These are phyloP conservation scores for Fagopyrum homotropicum DNA, from an alignment of 148 eudicot species.

Conservation along the genomic window DNA sequence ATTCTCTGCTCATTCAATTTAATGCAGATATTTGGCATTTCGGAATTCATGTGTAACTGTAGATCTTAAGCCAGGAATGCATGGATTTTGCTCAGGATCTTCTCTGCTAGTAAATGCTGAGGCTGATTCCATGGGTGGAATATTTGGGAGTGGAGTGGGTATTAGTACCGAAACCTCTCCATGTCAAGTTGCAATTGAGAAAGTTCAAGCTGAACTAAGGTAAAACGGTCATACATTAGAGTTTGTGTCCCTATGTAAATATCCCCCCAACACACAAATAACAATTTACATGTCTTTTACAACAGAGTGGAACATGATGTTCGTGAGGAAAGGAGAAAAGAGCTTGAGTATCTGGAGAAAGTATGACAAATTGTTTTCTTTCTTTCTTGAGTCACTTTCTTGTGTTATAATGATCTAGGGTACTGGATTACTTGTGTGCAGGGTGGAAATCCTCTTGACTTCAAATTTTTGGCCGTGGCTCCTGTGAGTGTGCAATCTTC, in stretches of 20 bases:
- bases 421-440: constrained; percentile 22
- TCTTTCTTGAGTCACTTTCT: neutral
- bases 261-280: neutral
- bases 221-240: constrained; percentile 18
- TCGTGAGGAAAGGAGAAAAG: constrained; percentile 75
- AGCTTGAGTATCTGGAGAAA: constrained; percentile 90
- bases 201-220: constrained; percentile 86
- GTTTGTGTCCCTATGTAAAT: neutral
- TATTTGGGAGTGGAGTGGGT: constrained; percentile 79
- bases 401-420: neutral
- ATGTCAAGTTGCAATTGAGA: constrained; percentile 60
- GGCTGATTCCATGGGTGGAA: constrained; percentile 96
- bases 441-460: constrained; percentile 97
- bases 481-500: constrained; percentile 82
- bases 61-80: constrained; percentile 57
- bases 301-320: constrained; percentile 79
- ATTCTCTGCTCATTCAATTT: neutral
- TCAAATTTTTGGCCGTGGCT: constrained; percentile 52
- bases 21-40: neutral
- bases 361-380: constrained; percentile 32
- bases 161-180: constrained; percentile 63
- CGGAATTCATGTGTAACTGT: constrained; percentile 20
- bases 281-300: constrained; percentile 18
- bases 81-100: constrained; percentile 66
- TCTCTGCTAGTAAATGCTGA: constrained; percentile 74